These are phyloP conservation scores for Pichia sp. DNA, from an alignment of 1,139 yeast species.

Conservation along the genomic window DNA sequence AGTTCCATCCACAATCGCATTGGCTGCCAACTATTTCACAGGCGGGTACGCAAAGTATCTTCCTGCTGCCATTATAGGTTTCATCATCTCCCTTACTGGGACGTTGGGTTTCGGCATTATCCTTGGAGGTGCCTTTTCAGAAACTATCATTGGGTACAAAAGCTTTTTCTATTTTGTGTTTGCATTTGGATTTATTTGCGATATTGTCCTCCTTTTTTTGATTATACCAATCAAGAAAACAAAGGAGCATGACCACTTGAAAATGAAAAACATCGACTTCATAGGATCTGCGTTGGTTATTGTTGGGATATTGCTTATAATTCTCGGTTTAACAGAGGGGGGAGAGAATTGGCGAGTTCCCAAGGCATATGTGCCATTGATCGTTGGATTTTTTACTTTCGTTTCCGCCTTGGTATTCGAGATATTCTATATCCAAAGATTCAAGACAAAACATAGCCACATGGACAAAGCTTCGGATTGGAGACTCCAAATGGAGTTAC, in stretches of 20 bases:
- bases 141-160: conserved; percentile 32
- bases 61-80: conserved; percentile 26
- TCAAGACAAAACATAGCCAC: conserved; percentile 14
- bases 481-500: conserved; percentile 19
- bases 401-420: conserved; percentile 23
- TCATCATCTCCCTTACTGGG: conserved; percentile 29
- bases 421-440: conserved; percentile 16
- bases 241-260: conserved; percentile 17
- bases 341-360: conserved; percentile 33
- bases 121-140: conserved; percentile 36
- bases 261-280: conserved; percentile 29
- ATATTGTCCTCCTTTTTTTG: conserved; percentile 21
- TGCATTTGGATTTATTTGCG: conserved; percentile 20
- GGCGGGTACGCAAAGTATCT: conserved; percentile 23
- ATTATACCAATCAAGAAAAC: conserved; percentile 27
- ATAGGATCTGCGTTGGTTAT: conserved; percentile 29
- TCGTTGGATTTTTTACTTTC: conserved; percentile 29
- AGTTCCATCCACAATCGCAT: conserved; percentile 33
- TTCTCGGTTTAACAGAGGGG: conserved; percentile 35
- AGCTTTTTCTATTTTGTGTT: conserved; percentile 32
- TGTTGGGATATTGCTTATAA: conserved; percentile 31
- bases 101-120: conserved; percentile 33
- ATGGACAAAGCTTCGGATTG: conserved; percentile 11
- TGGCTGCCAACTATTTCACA: conserved; percentile 31
- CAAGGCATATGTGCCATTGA: conserved; percentile 29